phyloP scores from a whole-genome alignment of 257 asterid species.

The Henckelia pumila region DNA sequence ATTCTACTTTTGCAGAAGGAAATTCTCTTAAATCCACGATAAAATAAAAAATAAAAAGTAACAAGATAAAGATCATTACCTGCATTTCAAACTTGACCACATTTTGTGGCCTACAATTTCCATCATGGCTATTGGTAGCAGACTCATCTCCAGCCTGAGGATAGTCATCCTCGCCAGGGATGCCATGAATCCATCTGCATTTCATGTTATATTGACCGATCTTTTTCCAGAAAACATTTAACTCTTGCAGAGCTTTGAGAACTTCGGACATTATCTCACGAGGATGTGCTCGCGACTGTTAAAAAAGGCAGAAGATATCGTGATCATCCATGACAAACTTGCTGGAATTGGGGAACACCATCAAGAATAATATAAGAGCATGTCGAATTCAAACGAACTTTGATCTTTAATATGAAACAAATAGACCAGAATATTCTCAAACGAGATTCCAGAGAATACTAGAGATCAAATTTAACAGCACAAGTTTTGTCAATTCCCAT shows the following conservation, averaged over 20 bases:
- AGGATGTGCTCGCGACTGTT: slow-evolving; percentile 87
- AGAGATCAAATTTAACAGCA: not conserved
- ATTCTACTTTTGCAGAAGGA: slow-evolving; percentile 8
- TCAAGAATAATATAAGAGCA: not conserved
- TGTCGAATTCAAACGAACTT: not conserved
- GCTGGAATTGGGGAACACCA: not conserved
- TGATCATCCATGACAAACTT: slow-evolving; percentile 1
- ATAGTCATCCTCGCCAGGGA: slow-evolving; percentile 44
- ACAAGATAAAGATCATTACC: slow-evolving; percentile 40
- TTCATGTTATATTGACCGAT: slow-evolving; percentile 90
- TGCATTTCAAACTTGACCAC: slow-evolving; percentile 89
- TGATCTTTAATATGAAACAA: slow-evolving; percentile 1
- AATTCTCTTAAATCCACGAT: not conserved
- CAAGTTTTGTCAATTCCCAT: not conserved
- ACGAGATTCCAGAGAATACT: not conserved
- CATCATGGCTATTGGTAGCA: slow-evolving; percentile 52
- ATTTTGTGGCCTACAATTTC: slow-evolving; percentile 35
- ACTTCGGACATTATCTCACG: slow-evolving; percentile 95
- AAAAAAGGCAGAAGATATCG: slow-evolving; percentile 24
- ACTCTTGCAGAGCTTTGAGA: slow-evolving; percentile 77
- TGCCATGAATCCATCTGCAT: slow-evolving; percentile 69
- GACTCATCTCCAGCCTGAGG: slow-evolving; percentile 58
- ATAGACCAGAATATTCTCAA: not conserved
- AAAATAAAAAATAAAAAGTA: not conserved
- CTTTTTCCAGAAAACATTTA: slow-evolving; percentile 81